A percentile compares a stretch with the other conserved stretches of the same genome.
These are phyloP conservation scores for Yamadazyma jaroonii DNA, from an alignment of 1,139 yeast genomes.

Conservation along the genomic window DNA sequence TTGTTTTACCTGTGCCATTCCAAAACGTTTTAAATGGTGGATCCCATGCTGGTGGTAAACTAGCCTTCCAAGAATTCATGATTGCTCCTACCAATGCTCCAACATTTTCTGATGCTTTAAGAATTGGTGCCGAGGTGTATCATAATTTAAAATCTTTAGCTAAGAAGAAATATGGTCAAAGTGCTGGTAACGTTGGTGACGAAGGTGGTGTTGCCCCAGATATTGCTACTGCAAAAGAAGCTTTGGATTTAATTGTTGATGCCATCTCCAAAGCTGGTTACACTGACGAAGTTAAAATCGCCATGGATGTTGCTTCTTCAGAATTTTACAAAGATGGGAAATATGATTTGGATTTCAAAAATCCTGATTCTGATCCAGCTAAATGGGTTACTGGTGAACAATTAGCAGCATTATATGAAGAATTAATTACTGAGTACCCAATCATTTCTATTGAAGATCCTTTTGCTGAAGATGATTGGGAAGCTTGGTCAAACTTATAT, in stretches of 20 bases:
- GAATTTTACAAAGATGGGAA: slow-evolving; percentile 90
- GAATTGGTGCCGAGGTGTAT: slow-evolving; percentile 91
- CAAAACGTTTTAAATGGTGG: slow-evolving; percentile 96
- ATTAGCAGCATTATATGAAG: slow-evolving; percentile 72
- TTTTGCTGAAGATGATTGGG: slow-evolving; percentile 97
- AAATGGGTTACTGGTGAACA: slow-evolving; percentile 81
- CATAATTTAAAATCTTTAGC: slow-evolving; percentile 82
- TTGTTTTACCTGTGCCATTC: slow-evolving; percentile 85
- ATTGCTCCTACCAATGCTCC: slow-evolving; percentile 83
- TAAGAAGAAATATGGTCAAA: slow-evolving; percentile 83
- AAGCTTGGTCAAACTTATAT: slow-evolving; percentile 81
- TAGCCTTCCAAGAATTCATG: slow-evolving; percentile 96
- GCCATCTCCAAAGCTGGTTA: slow-evolving; percentile 86
- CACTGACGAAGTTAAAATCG: slow-evolving; percentile 80
- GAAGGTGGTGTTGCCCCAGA: slow-evolving; percentile 98
- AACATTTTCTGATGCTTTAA: slow-evolving; percentile 80
- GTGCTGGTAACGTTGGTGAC: slow-evolving; percentile 96
- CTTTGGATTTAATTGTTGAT: slow-evolving; percentile 78
- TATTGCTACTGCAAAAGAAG: slow-evolving; percentile 84
- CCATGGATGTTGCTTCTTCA: slow-evolving; percentile 86
- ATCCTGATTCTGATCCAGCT: slow-evolving; percentile 77
- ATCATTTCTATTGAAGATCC: slow-evolving; percentile 93
- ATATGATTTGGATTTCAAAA: slow-evolving; percentile 93
- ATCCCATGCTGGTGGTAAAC: slow-evolving; percentile 94
- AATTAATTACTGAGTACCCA: slow-evolving; percentile 79